A percentile compares a stretch with the other conserved stretches of the same genome.
Evolutionary conservation across 106 monocot genomes (phyloP).

Genomic region (Dactylorhiza incarnata): DNA sequence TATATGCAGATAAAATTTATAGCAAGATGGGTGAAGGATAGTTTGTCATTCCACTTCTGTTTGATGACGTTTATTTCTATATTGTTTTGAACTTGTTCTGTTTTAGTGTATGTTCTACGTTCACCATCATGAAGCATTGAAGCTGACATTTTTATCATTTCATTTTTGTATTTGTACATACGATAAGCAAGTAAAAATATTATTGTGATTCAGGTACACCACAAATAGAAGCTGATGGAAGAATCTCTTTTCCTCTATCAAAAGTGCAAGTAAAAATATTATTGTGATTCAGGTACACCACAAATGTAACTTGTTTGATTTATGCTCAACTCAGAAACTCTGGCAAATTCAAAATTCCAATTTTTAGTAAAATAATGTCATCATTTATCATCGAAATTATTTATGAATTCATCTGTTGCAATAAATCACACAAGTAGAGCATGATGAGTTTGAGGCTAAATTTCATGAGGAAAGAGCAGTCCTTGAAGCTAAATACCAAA

Average conservation of each 20-base stretch:
- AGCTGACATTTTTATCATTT: background rate
- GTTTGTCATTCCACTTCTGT: too few species aligned
- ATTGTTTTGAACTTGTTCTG: too few species aligned
- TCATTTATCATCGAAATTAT: background rate
- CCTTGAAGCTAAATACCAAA: constrained; percentile 73
- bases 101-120: too few species aligned
- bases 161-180: background rate
- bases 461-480: constrained; percentile 64
- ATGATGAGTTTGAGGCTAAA: constrained; percentile 67
- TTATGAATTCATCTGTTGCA: background rate
- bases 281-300: too few species aligned
- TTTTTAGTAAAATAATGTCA: background rate
- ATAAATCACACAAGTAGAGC: constrained; percentile 23
- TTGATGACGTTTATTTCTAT: too few species aligned
- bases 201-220: constrained; percentile 33
- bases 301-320: too few species aligned
- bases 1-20: too few species aligned
- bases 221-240: constrained; percentile 50
- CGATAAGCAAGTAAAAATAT: background rate
- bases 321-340: background rate
- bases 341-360: background rate
- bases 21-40: too few species aligned
- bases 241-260: constrained; percentile 29
- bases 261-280: too few species aligned
- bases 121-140: too few species aligned